Conservation (phyloP, 768 basidiomycete genomes). For the Pleurotus sapidus region DNA sequence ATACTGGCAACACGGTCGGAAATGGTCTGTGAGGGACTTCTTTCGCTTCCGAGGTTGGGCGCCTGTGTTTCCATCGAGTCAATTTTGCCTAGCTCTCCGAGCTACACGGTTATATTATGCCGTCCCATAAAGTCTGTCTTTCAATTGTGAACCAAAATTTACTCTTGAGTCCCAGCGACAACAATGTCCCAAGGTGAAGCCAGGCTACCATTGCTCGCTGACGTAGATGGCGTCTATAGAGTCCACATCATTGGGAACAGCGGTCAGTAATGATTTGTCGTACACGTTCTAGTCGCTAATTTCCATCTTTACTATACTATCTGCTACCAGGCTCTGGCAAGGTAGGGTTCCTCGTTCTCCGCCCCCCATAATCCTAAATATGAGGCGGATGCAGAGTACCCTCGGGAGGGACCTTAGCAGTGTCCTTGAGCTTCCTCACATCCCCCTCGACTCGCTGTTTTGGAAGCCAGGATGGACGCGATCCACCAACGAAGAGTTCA, state of each 20-base stretch:
- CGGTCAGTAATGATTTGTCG: conserved; percentile 28
- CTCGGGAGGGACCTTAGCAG: conserved; percentile 39
- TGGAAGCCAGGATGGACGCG: conserved; percentile 50
- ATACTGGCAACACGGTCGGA: too few relatives aligned
- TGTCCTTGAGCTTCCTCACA: conserved; percentile 40
- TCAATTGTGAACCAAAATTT: too few relatives aligned
- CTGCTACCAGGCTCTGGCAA: conserved; percentile 25
- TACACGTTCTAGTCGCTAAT: neutral
- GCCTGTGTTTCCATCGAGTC: too few relatives aligned
- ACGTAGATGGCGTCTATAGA: conserved; percentile 42
- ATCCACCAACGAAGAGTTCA: conserved; percentile 26
- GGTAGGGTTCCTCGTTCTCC: conserved; percentile 12
- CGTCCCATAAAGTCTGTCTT: too few relatives aligned
- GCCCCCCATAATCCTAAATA: neutral
- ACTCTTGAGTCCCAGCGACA: too few relatives aligned
- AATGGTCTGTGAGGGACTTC: too few relatives aligned
- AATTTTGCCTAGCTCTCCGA: too few relatives aligned
- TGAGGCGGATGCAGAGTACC: conserved; percentile 36
- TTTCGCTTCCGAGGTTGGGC: too few relatives aligned
- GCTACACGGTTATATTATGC: too few relatives aligned
- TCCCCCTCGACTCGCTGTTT: conserved; percentile 43
- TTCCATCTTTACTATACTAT: neutral
- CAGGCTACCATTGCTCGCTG: conserved; percentile 37
- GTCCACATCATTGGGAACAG: conserved; percentile 51
- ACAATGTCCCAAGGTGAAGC: neutral